Evolutionary conservation across 129 eudicot genomes (phyloP).

Genomic region (Dittrichia graveolens): DNA sequence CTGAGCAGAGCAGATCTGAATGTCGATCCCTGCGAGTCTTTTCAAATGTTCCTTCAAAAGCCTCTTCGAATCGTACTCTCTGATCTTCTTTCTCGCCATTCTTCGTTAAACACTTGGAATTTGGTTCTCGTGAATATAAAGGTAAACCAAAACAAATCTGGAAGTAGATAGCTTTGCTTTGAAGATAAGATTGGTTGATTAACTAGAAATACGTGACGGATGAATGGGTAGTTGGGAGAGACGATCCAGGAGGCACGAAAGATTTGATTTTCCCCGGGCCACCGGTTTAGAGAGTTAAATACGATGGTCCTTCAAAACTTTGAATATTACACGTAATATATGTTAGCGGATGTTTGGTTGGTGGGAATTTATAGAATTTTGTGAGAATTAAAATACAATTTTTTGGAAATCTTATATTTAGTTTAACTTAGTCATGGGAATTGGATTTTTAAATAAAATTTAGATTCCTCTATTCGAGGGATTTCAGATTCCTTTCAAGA

Average conservation of each 20-base stretch:
- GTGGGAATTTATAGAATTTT: no score
- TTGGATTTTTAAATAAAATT: no score
- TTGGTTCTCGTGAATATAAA: not conserved
- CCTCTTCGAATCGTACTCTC: constrained; percentile 82
- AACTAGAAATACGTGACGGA: not conserved
- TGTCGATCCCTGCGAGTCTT: constrained; percentile 49
- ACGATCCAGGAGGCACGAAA: constrained; percentile 3
- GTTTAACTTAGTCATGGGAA: no score
- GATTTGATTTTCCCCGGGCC: not conserved
- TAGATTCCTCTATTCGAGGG: no score
- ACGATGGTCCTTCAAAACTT: no score
- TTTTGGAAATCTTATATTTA: no score
- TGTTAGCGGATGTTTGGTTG: no score
- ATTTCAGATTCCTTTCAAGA: no score
- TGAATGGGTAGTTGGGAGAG: constrained; percentile 17
- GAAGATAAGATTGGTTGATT: constrained; percentile 19
- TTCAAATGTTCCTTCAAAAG: constrained; percentile 67
- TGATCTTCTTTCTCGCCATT: constrained; percentile 81
- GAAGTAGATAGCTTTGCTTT: constrained; percentile 7
- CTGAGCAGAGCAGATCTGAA: constrained; percentile 70
- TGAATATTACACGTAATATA: no score
- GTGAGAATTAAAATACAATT: no score
- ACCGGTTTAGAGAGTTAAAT: no score
- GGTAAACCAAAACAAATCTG: not conserved
- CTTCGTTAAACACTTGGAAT: not conserved